Evolutionary conservation across 2,329 filamentous ascomycete genomes (phyloP).

Genomic region (Aureobasidium sp.): DNA sequence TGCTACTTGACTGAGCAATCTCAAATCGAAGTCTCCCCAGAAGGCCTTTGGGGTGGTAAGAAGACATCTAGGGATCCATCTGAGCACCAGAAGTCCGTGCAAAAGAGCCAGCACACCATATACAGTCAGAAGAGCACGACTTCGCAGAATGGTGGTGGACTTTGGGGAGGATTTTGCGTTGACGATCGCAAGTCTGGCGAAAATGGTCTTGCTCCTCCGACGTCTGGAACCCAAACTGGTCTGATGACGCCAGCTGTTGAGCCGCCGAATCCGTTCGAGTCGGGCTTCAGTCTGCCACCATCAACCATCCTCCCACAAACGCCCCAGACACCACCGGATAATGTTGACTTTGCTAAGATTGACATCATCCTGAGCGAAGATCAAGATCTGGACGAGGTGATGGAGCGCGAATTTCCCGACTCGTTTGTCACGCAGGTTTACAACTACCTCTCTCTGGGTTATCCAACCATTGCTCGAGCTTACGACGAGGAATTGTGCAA

Average conservation of each 20-base stretch:
- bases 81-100: background rate
- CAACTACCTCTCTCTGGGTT: constrained; percentile 91
- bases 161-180: constrained; percentile 71
- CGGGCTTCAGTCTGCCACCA: constrained; percentile 21
- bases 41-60: constrained; percentile 18
- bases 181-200: constrained; percentile 31
- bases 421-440: constrained; percentile 90
- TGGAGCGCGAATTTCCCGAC: constrained; percentile 67
- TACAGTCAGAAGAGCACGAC: constrained; percentile 18
- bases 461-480: constrained; percentile 72
- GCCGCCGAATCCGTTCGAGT: constrained; percentile 37
- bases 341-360: constrained; percentile 24
- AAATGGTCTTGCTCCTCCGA: constrained; percentile 33
- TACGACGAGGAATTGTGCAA: constrained; percentile 82
- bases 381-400: constrained; percentile 33
- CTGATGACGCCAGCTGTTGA: constrained; percentile 43
- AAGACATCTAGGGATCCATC: background rate
- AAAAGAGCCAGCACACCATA: constrained; percentile 15
- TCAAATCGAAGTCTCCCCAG: constrained; percentile 29
- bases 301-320: constrained; percentile 33
- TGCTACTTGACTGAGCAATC: constrained; percentile 45
- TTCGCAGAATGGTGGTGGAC: constrained; percentile 37
- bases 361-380: constrained; percentile 38
- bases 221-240: constrained; percentile 32
- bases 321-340: constrained; percentile 23